A percentile compares a stretch with the other conserved stretches of the same genome.
Conservation (phyloP, 2,329 filamentous ascomycete genomes). For the Graphilbum sp. region DNA sequence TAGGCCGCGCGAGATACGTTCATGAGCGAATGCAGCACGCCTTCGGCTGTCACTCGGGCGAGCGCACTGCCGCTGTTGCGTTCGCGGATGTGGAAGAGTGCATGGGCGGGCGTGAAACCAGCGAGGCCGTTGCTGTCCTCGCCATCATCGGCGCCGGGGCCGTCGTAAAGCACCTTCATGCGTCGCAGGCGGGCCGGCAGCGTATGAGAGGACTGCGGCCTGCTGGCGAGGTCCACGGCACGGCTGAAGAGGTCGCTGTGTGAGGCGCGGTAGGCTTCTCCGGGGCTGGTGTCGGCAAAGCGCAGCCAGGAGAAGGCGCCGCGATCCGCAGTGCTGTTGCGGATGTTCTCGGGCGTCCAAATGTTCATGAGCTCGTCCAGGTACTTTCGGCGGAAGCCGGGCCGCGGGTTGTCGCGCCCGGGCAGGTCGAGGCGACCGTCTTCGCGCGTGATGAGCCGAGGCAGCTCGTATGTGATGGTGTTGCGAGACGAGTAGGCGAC, state of each 20-base stretch:
- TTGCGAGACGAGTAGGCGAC: constrained; percentile 81
- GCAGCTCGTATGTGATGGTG: constrained; percentile 69
- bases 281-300: constrained; percentile 62
- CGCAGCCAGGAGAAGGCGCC: constrained; percentile 78
- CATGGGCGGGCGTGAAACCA: constrained; percentile 54
- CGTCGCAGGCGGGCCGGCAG: constrained; percentile 33
- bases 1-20: constrained; percentile 57
- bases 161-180: constrained; percentile 55
- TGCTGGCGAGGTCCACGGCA: constrained; percentile 30
- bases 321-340: constrained; percentile 40
- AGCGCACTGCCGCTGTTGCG: constrained; percentile 51
- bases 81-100: constrained; percentile 65
- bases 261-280: constrained; percentile 55
- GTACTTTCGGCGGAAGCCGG: constrained; percentile 67
- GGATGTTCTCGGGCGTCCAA: constrained; percentile 68
- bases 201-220: constrained; percentile 21
- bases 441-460: constrained; percentile 66
- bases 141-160: constrained; percentile 29
- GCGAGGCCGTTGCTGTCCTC: constrained; percentile 14
- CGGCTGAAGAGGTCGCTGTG: constrained; percentile 59
- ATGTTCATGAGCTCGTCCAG: constrained; percentile 76
- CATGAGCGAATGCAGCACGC: constrained; percentile 58
- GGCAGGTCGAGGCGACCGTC: constrained; percentile 61
- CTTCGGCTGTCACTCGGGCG: constrained; percentile 53
- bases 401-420: constrained; percentile 53